Conservation (phyloP, 352 stramenopile genomes). For the Chrysophaeum taylorii region DNA sequence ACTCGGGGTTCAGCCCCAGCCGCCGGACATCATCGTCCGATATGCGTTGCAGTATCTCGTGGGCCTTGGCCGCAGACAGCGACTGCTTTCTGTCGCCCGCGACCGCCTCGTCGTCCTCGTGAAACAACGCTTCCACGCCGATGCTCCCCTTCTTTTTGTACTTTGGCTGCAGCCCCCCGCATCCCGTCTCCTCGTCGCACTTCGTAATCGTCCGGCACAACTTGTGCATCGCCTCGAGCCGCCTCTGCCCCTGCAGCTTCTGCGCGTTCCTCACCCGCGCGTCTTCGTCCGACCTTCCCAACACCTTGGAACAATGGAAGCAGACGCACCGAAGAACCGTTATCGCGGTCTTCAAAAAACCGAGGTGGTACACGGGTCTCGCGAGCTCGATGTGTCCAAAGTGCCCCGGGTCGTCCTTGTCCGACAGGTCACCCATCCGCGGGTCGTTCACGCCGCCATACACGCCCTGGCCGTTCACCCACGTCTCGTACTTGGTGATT, state of each 20-base stretch:
- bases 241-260: conserved; percentile 44
- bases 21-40: conserved; percentile 85
- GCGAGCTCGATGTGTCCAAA: conserved; percentile 96
- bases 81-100: conserved; percentile 90
- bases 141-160: conserved; percentile 86
- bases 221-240: conserved; percentile 84
- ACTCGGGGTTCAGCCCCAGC: conserved; percentile 86
- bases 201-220: conserved; percentile 72
- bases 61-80: conserved; percentile 77
- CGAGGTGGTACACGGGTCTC: conserved; percentile 90
- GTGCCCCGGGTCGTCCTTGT: conserved; percentile 94
- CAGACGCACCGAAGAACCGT: conserved; percentile 82
- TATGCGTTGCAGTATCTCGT: conserved; percentile 93
- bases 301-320: conserved; percentile 89
- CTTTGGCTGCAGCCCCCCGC: conserved; percentile 72
- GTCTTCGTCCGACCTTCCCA: conserved; percentile 72
- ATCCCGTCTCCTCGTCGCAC: conserved; percentile 32
- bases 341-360: conserved; percentile 88
- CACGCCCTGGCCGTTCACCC: conserved; percentile 71
- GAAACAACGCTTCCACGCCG: conserved; percentile 87
- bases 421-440: conserved; percentile 83
- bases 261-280: conserved; percentile 51
- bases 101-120: conserved; percentile 82
- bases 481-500: conserved; percentile 29
- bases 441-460: conserved; percentile 96